Percentiles rank a stretch among this genome's conserved stretches.
phyloP scores from a whole-genome alignment of 345 rosid genomes.

The Boechera retrofracta region DNA sequence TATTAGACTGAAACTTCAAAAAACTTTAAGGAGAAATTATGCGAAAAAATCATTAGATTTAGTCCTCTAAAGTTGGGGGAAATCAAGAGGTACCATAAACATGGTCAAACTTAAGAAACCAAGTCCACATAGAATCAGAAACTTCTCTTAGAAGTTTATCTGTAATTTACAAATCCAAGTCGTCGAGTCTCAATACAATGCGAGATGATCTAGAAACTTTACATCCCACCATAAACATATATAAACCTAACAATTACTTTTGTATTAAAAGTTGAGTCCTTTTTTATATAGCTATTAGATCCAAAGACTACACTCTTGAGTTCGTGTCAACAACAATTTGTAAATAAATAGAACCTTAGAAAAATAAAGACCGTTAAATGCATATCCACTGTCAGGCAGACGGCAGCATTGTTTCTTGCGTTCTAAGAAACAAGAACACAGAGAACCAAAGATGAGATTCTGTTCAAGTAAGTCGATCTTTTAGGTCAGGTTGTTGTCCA shows the following conservation, averaged over 20 bases:
- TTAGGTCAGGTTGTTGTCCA: conserved; percentile 34
- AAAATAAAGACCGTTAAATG: conserved; percentile 24
- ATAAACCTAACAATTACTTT: conserved; percentile 21
- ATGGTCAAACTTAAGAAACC: too few relatives aligned
- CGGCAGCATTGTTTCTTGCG: conserved; percentile 25
- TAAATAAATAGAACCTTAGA: conserved; percentile 13
- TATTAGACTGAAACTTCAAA: too few relatives aligned
- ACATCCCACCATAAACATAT: conserved; percentile 32
- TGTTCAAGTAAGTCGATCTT: conserved; percentile 36
- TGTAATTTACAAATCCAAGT: too few relatives aligned
- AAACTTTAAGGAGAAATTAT: too few relatives aligned
- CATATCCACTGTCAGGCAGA: conserved; percentile 4
- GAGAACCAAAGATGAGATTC: not conserved
- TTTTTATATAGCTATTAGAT: conserved; percentile 22
- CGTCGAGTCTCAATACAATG: not conserved
- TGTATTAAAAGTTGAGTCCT: not conserved
- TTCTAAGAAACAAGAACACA: conserved; percentile 30
- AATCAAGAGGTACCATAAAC: too few relatives aligned
- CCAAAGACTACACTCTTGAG: conserved; percentile 18
- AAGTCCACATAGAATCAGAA: too few relatives aligned
- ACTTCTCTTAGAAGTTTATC: too few relatives aligned
- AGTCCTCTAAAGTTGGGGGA: too few relatives aligned
- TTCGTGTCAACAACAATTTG: conserved; percentile 28
- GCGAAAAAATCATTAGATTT: too few relatives aligned
- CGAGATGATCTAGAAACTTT: conserved; percentile 21